Evolutionary conservation across 2,329 filamentous ascomycete species (phyloP), one percentile per base, ranked within the genome.

Genomic region (Fusarium graminum): DNA sequence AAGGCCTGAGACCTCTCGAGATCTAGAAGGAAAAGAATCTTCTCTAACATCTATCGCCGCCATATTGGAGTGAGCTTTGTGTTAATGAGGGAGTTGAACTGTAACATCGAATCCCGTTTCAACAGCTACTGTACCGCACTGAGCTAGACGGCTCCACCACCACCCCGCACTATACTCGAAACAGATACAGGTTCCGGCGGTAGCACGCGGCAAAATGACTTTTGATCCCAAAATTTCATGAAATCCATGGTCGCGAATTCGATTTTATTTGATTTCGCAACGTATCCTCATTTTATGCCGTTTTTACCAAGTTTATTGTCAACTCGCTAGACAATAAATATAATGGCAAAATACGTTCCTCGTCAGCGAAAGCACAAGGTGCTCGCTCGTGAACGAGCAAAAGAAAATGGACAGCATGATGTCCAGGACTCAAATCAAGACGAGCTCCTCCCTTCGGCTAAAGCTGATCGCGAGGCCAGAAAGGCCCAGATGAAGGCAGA

Each of bases 281-380:
- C 54, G 57, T 47, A 52, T 52, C 53, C 56, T 51, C 46, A 49
- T 68, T 52, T 46, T 28, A 13, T 61, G 53, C 26, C 52, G 67
- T 57, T 60, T 45, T 32, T 29, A 43, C 49, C 52, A 62, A 43
- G 45, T 28, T 52, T 22, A n/a, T 44, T 42, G 49, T 63, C 59
- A 53, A 47, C 59, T 19, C 16, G n/a, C 16, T 34, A 58, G 53
- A 60, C 43, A 51, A 22, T 34, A 52, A 44, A 22, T 19, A 38
- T 64, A 17, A 86, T 86, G 84, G 79, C 79, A 6, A 85, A 85
- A 72, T 90, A 88, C 65, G 85, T 89, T 2, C 86, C 88, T 36
- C 82, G 88, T 26, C 86, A 89, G 79, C 82, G 88, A 61, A 91
- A 91, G 78, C 88, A 90, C 76, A 90, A 87, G 72, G 88, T 88